phyloP scores from a whole-genome alignment of 441 rosid genomes.

The Aleurites moluccanus region DNA sequence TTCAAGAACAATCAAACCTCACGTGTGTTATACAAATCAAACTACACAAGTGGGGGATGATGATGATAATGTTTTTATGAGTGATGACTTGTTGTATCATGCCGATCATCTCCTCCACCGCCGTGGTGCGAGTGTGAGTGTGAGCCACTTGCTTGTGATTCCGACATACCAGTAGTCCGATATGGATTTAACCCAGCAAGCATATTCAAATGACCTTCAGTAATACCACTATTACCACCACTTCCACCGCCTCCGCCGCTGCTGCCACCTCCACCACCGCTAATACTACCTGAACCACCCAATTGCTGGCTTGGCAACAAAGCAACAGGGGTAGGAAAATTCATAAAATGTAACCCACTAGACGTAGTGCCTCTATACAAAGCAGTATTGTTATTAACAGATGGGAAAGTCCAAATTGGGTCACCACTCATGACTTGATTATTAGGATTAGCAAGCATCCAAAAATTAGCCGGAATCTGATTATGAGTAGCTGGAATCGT shows the following conservation, averaged over 20 bases:
- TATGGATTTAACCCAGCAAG: slow-evolving; percentile 55
- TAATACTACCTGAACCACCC: slow-evolving; percentile 40
- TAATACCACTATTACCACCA: slow-evolving; percentile 28
- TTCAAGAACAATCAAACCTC: slow-evolving; percentile 55
- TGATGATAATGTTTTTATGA: slow-evolving; percentile 32
- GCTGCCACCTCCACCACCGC: slow-evolving; percentile 3
- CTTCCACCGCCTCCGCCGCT: slow-evolving; percentile 14
- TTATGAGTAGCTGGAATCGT: slow-evolving; percentile 47
- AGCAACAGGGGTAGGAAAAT: slow-evolving; percentile 68
- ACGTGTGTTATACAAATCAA: slow-evolving; percentile 63
- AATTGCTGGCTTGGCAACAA: slow-evolving; percentile 56
- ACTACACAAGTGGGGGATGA: slow-evolving; percentile 40
- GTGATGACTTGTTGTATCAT: slow-evolving; percentile 57
- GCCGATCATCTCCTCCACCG: slow-evolving; percentile 44
- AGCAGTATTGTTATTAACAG: slow-evolving; percentile 47
- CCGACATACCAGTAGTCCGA: slow-evolving; percentile 35
- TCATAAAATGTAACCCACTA: slow-evolving; percentile 76
- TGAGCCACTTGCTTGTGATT: slow-evolving; percentile 63
- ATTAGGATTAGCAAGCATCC: slow-evolving; percentile 59
- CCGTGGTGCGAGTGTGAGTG: slow-evolving; percentile 37
- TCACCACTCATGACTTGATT: slow-evolving; percentile 63
- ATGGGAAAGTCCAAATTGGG: slow-evolving; percentile 67
- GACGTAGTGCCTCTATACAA: slow-evolving; percentile 51
- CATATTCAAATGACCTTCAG: slow-evolving; percentile 62
- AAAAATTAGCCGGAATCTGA: slow-evolving; percentile 60